phyloP scores from a whole-genome alignment of 768 basidiomycete species.

The Boletus rubescentipes region DNA sequence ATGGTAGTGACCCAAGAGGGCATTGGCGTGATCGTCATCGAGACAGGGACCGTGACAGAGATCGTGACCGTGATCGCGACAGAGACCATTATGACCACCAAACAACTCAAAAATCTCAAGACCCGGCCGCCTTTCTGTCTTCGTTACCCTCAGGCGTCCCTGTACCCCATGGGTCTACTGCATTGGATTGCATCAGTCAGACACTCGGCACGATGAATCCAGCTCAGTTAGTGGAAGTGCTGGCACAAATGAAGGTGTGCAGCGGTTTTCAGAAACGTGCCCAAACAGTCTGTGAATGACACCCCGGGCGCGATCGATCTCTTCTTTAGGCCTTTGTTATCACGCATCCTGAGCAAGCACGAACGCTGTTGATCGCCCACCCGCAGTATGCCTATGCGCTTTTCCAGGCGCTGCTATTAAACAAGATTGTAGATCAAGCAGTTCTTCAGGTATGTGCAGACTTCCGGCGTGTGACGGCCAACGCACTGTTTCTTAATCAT shows the following conservation, averaged over 20 bases:
- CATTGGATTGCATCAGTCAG: slow-evolving; percentile 82
- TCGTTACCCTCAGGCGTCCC: slow-evolving; percentile 75
- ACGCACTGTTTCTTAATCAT: slow-evolving; percentile 6
- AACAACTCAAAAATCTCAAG: slow-evolving; percentile 37
- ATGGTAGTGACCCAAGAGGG: slow-evolving; percentile 48
- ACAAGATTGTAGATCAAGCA: slow-evolving; percentile 89
- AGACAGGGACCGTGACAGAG: slow-evolving; percentile 50
- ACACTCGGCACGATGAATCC: slow-evolving; percentile 84
- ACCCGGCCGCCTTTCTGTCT: slow-evolving; percentile 57
- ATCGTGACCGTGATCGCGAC: slow-evolving; percentile 54
- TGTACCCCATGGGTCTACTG: slow-evolving; percentile 64
- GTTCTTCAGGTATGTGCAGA: slow-evolving; percentile 67
- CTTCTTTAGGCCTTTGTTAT: slow-evolving; percentile 84
- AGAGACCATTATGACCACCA: slow-evolving; percentile 33
- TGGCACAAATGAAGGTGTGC: slow-evolving; percentile 97
- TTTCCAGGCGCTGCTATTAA: slow-evolving; percentile 90
- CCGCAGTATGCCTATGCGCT: slow-evolving; percentile 96
- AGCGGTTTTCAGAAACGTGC: slow-evolving; percentile 19
- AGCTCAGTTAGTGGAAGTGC: slow-evolving; percentile 83
- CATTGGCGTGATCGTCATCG: slow-evolving; percentile 49
- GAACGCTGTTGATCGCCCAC: slow-evolving; percentile 71
- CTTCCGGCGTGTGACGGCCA: slow-evolving; percentile 6
- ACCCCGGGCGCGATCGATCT: slow-evolving; percentile 4
- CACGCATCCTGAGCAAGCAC: slow-evolving; percentile 88
- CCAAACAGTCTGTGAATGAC: slow-evolving; percentile 23